Evolutionary conservation across 2,329 filamentous ascomycete species (phyloP).

Genomic region (Fusarium acutatum): DNA sequence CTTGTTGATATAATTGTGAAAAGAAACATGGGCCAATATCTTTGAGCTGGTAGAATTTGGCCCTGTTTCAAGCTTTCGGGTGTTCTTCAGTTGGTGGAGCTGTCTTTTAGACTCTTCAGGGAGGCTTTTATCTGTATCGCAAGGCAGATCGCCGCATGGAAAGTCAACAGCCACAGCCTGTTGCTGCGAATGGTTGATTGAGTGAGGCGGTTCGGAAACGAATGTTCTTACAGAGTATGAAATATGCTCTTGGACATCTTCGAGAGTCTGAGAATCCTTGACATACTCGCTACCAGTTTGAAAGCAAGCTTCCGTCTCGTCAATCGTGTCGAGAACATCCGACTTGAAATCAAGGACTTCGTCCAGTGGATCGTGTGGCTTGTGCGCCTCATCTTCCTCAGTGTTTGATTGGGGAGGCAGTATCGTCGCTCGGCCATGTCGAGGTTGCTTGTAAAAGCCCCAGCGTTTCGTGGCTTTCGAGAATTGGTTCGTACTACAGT

Average conservation of each 20-base stretch:
- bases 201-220: rapidly evolving
- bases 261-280: rapidly evolving
- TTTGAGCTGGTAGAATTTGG: rapidly evolving
- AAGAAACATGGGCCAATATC: rapidly evolving
- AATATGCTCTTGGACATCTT: rapidly evolving
- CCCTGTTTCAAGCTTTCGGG: rapidly evolving
- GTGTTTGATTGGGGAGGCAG: rapidly evolving
- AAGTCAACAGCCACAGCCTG: rapidly evolving
- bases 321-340: neutral
- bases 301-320: neutral
- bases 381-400: rapidly evolving
- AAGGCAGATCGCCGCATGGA: neutral
- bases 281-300: rapidly evolving
- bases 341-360: neutral
- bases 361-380: rapidly evolving
- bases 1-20: rapidly evolving
- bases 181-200: rapidly evolving
- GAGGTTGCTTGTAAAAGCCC: neutral
- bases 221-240: rapidly evolving
- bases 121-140: rapidly evolving
- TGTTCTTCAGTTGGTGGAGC: rapidly evolving
- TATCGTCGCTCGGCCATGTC: rapidly evolving
- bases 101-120: rapidly evolving
- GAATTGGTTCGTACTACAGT: neutral
- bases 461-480: neutral